Conservation (phyloP, 352 stramenopile genomes). For the Phytophthora foliorum region DNA sequence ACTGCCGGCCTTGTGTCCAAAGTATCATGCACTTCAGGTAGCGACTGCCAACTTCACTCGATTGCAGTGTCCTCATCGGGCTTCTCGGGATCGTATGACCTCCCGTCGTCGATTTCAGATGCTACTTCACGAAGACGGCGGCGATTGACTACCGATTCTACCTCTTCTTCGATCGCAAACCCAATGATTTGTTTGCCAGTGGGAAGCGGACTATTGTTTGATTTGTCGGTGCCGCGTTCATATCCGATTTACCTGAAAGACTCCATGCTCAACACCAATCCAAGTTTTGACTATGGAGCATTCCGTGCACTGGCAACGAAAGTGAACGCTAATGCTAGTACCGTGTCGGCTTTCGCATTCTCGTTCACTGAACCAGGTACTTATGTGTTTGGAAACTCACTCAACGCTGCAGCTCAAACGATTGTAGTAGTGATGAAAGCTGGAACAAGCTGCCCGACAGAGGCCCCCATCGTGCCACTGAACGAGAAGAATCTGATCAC, state of each 20-base stretch:
- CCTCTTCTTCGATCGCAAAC: conserved; percentile 62
- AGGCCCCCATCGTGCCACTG: conserved; percentile 84
- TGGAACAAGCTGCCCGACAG: conserved; percentile 77
- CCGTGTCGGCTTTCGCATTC: conserved; percentile 88
- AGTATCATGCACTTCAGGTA: conserved; percentile 48
- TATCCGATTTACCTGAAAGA: conserved; percentile 96
- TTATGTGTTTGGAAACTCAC: conserved; percentile 92
- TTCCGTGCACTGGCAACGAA: conserved; percentile 83
- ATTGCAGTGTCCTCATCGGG: conserved; percentile 55
- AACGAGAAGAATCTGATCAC: conserved; percentile 90
- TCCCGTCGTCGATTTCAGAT: conserved; percentile 35
- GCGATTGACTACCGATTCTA: conserved; percentile 31
- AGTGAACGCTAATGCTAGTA: conserved; percentile 64
- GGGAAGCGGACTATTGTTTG: conserved; percentile 90
- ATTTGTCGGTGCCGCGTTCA: conserved; percentile 75
- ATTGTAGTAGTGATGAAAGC: conserved; percentile 89
- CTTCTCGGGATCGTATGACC: conserved; percentile 75
- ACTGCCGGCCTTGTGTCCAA: conserved; percentile 55
- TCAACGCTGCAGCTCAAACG: conserved; percentile 70
- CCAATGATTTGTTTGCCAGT: conserved; percentile 89
- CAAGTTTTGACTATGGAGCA: conserved; percentile 90
- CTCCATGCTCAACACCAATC: conserved; percentile 96
- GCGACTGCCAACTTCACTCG: conserved; percentile 66
- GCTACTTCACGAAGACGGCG: conserved; percentile 18
- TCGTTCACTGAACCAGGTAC: conserved; percentile 86